Percentiles rank a stretch among this genome's conserved stretches.
phyloP scores from a whole-genome alignment of 331 rosid species.

The Telfairia occidentalis region DNA sequence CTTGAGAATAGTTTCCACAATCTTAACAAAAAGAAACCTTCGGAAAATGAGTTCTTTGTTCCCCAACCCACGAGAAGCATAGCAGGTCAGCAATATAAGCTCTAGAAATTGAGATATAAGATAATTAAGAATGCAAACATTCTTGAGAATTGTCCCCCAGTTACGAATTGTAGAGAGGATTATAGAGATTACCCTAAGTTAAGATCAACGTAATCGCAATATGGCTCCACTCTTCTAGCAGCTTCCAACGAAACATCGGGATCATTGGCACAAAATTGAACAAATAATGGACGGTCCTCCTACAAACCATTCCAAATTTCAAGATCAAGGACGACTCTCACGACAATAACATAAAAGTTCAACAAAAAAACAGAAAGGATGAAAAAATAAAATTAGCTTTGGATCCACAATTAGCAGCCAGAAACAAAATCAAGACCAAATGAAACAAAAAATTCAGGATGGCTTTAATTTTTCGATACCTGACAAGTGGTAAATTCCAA shows the following conservation, averaged over 20 bases:
- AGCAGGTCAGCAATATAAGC: not conserved
- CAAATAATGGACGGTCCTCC: slow-evolving; percentile 77
- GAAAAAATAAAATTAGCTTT: not conserved
- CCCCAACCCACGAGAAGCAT: not conserved
- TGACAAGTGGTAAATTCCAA: slow-evolving; percentile 86
- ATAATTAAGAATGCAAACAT: not conserved
- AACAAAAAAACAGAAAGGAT: not conserved
- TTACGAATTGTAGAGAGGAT: not conserved
- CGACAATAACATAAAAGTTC: not conserved
- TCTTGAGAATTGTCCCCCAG: not conserved
- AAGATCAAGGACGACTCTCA: not conserved
- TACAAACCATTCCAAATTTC: slow-evolving; percentile 11
- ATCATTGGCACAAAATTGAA: slow-evolving; percentile 93
- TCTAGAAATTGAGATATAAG: not conserved
- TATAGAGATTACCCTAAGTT: slow-evolving; percentile 64
- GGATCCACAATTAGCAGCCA: not conserved
- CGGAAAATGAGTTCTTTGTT: not conserved
- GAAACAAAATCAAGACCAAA: not conserved
- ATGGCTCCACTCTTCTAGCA: slow-evolving; percentile 63
- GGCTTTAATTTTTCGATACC: slow-evolving; percentile 22
- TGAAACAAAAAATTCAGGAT: not conserved
- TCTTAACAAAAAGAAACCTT: not conserved
- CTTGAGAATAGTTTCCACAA: not conserved
- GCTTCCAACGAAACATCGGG: slow-evolving; percentile 68
- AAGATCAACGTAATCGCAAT: slow-evolving; percentile 83